A percentile compares a stretch with the other conserved stretches of the same genome.
phyloP scores from a whole-genome alignment of 106 monocot species.

The Dendrobium nobile region DNA sequence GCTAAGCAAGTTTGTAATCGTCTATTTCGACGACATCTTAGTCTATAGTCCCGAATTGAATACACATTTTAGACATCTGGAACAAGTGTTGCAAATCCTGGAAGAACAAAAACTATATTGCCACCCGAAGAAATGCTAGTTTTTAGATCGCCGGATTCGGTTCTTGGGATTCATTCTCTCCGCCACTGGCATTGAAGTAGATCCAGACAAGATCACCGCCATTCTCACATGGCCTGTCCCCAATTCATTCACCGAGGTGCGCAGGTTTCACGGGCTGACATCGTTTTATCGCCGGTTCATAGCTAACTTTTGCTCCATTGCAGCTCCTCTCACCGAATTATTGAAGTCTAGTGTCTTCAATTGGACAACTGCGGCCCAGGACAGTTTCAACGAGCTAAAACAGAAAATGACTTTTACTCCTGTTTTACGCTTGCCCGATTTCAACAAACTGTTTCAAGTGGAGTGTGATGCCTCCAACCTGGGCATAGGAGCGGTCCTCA shows the following conservation, averaged over 20 bases:
- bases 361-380: neutral
- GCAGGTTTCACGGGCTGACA: slow-evolving; percentile 4
- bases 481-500: neutral
- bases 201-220: neutral
- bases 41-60: neutral
- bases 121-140: slow-evolving; percentile 8
- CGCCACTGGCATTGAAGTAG: neutral
- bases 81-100: neutral
- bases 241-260: neutral
- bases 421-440: neutral
- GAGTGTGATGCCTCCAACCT: neutral
- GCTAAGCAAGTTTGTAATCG: neutral
- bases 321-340: neutral
- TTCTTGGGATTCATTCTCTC: slow-evolving; percentile 2
- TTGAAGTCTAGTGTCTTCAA: neutral
- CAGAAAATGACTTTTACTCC: neutral
- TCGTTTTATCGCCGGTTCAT: neutral
- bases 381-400: neutral
- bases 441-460: slow-evolving; percentile 1
- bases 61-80: neutral
- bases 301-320: neutral
- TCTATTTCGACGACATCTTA: slow-evolving; percentile 10
- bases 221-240: slow-evolving; percentile 1
- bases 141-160: neutral
- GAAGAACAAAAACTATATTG: neutral